A percentile compares a stretch with the other conserved stretches of the same genome.
Conservation (phyloP, 2,329 filamentous ascomycete species). For the Pestalotiopsis sp. region DNA sequence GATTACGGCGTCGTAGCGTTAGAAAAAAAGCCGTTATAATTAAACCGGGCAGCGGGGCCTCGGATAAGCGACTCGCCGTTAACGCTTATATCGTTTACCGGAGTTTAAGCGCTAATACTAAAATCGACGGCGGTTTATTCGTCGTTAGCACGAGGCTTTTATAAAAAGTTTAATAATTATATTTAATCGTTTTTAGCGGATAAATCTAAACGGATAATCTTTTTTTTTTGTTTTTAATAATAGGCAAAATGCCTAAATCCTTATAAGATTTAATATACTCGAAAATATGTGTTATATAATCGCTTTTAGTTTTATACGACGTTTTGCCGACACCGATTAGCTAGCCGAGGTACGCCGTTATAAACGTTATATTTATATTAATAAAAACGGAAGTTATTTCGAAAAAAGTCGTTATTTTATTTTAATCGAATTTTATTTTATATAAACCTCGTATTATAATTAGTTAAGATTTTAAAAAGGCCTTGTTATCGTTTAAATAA, state of each 20-base stretch:
- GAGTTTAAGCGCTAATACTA: not conserved
- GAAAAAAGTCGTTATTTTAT: not conserved
- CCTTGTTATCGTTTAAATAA: not conserved
- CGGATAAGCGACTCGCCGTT: not conserved
- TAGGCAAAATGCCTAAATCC: not conserved
- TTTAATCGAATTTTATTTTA: not conserved
- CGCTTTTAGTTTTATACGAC: not conserved
- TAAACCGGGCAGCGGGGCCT: not conserved
- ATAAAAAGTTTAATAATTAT: not conserved
- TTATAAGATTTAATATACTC: not conserved
- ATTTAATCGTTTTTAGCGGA: not conserved
- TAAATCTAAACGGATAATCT: not conserved
- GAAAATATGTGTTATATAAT: not conserved
- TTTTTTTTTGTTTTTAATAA: not conserved
- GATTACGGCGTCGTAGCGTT: not conserved
- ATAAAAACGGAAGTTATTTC: not conserved
- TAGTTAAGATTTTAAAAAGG: not conserved
- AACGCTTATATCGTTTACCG: not conserved
- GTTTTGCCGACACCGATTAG: not conserved
- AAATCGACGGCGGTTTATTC: not conserved
- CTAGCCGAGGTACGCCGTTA: not conserved
- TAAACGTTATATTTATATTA: not conserved
- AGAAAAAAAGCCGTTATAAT: not conserved
- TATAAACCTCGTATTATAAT: not conserved
- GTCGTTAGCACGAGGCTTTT: not conserved